Percentiles rank a stretch among this genome's conserved stretches.
Conservation (phyloP, 257 asterid genomes). For the Nicotiana sylvestris region DNA sequence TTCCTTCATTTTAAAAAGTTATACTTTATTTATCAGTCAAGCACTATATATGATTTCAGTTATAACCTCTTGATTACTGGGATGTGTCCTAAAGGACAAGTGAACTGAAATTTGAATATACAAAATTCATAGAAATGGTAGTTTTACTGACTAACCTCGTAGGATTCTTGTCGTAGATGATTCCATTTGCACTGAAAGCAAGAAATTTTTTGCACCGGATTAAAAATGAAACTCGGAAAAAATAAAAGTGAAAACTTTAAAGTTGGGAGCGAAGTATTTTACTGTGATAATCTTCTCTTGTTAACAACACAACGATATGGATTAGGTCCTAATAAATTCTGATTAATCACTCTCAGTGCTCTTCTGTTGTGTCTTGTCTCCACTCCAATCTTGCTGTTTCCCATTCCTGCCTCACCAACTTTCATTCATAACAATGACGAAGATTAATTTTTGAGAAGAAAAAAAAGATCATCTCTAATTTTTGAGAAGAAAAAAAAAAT, state of each 20-base stretch:
- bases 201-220: background rate
- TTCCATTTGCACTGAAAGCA: constrained; percentile 44
- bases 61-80: background rate
- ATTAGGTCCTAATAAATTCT: constrained; percentile 39
- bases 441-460: background rate
- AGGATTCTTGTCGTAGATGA: constrained; percentile 37
- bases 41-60: too few species aligned
- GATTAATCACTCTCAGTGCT: constrained; percentile 49
- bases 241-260: background rate
- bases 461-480: background rate
- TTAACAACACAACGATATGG: constrained; percentile 31
- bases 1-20: constrained; percentile 33
- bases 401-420: constrained; percentile 36
- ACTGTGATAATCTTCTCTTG: constrained; percentile 61
- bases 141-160: constrained; percentile 19
- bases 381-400: constrained; percentile 39
- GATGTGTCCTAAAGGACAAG: background rate
- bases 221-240: background rate
- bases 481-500: background rate
- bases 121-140: background rate
- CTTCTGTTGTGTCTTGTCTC: constrained; percentile 56
- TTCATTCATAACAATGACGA: constrained; percentile 16
- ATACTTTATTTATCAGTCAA: background rate
- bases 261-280: constrained; percentile 18
- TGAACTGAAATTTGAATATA: background rate